Evolutionary conservation across 78 protist species (phyloP).

Genomic region (Polysphondylium violaceum): DNA sequence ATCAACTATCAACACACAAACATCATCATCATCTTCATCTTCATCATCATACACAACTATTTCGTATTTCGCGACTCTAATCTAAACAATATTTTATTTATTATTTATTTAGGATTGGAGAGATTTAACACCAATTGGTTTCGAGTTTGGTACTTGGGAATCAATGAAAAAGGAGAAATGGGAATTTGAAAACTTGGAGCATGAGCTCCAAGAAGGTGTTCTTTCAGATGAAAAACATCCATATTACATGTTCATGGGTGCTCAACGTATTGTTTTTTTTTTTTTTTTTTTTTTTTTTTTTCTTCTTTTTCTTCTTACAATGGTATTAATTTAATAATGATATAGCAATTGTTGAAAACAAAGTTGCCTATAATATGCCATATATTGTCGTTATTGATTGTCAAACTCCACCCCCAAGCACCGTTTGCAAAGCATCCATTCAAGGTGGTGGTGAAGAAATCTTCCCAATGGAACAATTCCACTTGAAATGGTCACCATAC

Average conservation of each 20-base stretch:
- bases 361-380: slow-evolving; percentile 42
- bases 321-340: not conserved
- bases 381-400: slow-evolving; percentile 67
- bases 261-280: slow-evolving; percentile 28
- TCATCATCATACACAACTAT: not conserved
- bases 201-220: slow-evolving; percentile 19
- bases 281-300: not conserved
- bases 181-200: slow-evolving; percentile 30
- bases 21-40: no score
- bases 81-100: not conserved
- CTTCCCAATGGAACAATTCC: not conserved
- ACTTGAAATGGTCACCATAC: slow-evolving; percentile 42
- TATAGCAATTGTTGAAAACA: slow-evolving; percentile 53
- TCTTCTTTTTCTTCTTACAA: not conserved
- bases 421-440: slow-evolving; percentile 41
- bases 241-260: slow-evolving; percentile 62
- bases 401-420: slow-evolving; percentile 48
- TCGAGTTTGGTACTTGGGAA: slow-evolving; percentile 25
- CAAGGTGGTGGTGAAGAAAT: slow-evolving; percentile 49
- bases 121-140: slow-evolving; percentile 68
- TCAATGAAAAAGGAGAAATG: slow-evolving; percentile 30
- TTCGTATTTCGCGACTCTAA: not conserved
- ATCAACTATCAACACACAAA: not conserved
- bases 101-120: slow-evolving; percentile 45
- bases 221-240: slow-evolving; percentile 44